Base-by-base conservation (phyloP, 495 filamentous ascomycete genomes). In the Penicillium atrosanguineum region DNA sequence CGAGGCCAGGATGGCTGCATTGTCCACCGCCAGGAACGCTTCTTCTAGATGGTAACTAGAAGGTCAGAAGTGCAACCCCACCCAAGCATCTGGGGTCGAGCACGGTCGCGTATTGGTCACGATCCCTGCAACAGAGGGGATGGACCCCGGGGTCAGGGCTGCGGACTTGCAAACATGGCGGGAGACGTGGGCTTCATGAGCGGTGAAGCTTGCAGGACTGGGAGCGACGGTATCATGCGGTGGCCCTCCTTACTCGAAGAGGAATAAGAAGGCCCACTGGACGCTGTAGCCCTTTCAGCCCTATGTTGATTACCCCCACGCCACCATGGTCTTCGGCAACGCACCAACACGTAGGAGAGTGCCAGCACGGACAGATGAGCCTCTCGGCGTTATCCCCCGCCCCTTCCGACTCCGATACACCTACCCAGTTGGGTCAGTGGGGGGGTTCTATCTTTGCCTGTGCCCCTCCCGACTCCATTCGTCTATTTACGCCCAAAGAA, bases 21-120 rank as follows among this genome's bases (percentile, higher is more conserved):
- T 42, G 56, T 52, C 55, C 60, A 67, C 63, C 63, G 63, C 63
- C 63, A 67, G 63, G 63, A 55, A 67, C 63, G 49, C 65, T 47
- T 57, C 52, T 68, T 69, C 61, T 62, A 65, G 63, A 65, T 61
- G 60, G 59, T 65, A 55, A 62, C 57, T 65, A 63, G 67, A 67
- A 69, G 49, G 50, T 48, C 63, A 50, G 16, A 49, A 52, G 50
- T 52, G 50, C 48, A 56, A 57, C 57, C 47, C 49, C 46, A 61
- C 45, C 56, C 62, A 61, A 51, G 53, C 60, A 68, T 66, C 58
- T 47, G 63, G 61, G 61, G 50, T 34, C 18, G 9, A 55, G 12
- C 21, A 37, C 9, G 50, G 46, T 6, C 28, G 28, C 9, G 60
- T 46, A 64, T 18, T 67, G 63, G 63, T n/a, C n/a, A 8, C 4